Evolutionary conservation across 345 rosid genomes (phyloP), one percentile per base, ranked within the genome.

Genomic region (Melastoma malabathricum): DNA sequence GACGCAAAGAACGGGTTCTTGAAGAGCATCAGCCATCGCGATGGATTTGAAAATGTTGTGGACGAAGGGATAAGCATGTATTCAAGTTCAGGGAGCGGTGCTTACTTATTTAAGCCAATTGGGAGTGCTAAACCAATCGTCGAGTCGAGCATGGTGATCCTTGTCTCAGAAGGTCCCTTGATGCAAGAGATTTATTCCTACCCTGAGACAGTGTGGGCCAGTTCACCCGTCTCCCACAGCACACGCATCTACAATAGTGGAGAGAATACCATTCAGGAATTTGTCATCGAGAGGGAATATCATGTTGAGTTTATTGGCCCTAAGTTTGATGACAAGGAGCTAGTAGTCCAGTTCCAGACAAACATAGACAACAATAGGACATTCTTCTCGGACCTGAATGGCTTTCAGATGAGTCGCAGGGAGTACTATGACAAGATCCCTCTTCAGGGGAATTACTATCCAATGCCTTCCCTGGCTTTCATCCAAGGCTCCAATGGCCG

Each of bases 331-430:
- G 94, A 92, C 78, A 71, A 22, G 73, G 99, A 92, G 63, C 61
- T 92, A 69, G 77, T 92, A 51, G 94, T 83, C 53, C 73, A 90
- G 58, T 92, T 77, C 80, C 83, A 78, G 67, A 83, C 97, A 15
- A 83, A 79, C 44, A 44, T 79, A 43, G 83, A 83, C 54, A 92
- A 72, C 64, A 67, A 65, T 56, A 79, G 74, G 61, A 54, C 75
- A 54, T 88, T 92, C 75, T 83, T 75, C 63, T 76, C 99, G 5
- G 99, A 92, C 69, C 74, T 92, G 55, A 92, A 92, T 74, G 99
- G 97, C 52, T 92, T 92, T 68, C 99, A 88, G 77, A 81, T 84
- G 99, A 84, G 95, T 64, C 74, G 99, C 63, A 80, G 99, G 66
- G 94, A 92, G 72, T 79, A 89, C 39, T 92, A 88, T 57, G 74